phyloP scores from a whole-genome alignment of 2,329 filamentous ascomycete species.

The Nemania serpens region DNA sequence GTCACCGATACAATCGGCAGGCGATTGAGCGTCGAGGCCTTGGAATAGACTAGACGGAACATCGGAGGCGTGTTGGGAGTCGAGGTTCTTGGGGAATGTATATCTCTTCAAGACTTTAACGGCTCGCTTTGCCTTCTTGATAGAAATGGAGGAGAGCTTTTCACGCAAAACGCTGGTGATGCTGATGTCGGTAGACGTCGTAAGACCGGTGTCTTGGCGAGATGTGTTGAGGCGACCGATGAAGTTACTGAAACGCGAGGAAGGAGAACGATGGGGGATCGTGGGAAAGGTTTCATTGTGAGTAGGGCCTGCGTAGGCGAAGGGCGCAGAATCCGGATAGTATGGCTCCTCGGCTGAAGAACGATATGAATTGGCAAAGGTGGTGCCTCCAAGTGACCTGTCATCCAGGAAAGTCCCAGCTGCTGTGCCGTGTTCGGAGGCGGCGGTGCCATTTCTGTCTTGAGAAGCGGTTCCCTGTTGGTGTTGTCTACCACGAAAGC shows the following conservation, averaged over 20 bases:
- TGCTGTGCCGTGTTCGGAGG: conserved; percentile 11
- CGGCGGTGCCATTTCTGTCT: conserved; percentile 25
- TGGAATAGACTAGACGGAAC: conserved; percentile 10
- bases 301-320: conserved; percentile 5
- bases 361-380: conserved; percentile 32
- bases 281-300: not conserved
- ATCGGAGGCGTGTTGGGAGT: conserved; percentile 25
- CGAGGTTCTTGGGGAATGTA: conserved; percentile 38
- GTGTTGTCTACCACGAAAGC: conserved; percentile 40
- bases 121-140: conserved; percentile 30
- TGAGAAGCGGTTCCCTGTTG: conserved; percentile 37
- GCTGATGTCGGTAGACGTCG: conserved; percentile 38
- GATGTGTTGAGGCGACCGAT: conserved; percentile 14
- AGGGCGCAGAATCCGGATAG: conserved; percentile 1
- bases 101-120: conserved; percentile 38
- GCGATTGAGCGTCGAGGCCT: conserved; percentile 4
- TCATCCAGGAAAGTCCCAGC: conserved; percentile 26
- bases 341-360: conserved; percentile 32
- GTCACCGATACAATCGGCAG: conserved; percentile 33
- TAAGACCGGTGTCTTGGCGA: conserved; percentile 37
- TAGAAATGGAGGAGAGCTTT: conserved; percentile 32
- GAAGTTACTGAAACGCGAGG: conserved; percentile 14
- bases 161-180: conserved; percentile 32
- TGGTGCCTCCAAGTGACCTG: conserved; percentile 32
- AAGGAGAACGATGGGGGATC: not conserved